Conservation (phyloP, 495 filamentous ascomycete species). For the Aspergillus diversus region DNA sequence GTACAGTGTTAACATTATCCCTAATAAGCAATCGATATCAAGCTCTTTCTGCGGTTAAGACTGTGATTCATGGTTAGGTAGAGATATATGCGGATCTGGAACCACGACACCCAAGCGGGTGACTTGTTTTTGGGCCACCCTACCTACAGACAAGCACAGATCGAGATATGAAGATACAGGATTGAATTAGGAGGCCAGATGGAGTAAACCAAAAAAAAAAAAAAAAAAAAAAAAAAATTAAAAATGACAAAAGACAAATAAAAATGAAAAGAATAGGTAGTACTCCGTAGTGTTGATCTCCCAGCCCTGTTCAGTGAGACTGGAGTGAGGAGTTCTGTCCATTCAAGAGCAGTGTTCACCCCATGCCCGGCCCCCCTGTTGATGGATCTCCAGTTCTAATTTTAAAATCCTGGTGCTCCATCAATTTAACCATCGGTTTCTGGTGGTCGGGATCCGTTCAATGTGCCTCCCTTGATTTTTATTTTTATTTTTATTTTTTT, state of each 20-base stretch:
- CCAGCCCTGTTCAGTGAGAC: background rate
- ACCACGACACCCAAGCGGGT: background rate
- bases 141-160: background rate
- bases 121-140: constrained; percentile 1
- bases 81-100: background rate
- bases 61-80: background rate
- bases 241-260: background rate
- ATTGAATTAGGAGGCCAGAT: background rate
- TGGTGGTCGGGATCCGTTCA: background rate
- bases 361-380: background rate
- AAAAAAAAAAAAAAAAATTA: background rate
- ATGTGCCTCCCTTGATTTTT: background rate
- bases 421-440: background rate
- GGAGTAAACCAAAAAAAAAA: background rate
- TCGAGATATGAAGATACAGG: background rate
- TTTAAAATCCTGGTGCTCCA: constrained; percentile 1
- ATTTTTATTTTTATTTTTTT: background rate
- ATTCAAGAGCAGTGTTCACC: background rate
- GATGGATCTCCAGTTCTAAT: constrained; percentile 9
- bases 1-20: too few species aligned
- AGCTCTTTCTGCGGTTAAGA: background rate
- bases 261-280: background rate
- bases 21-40: too few species aligned
- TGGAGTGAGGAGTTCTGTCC: background rate
- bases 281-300: too few species aligned